Evolutionary conservation across 257 asterid species (phyloP).

Genomic region (Solanum gracilifrons): DNA sequence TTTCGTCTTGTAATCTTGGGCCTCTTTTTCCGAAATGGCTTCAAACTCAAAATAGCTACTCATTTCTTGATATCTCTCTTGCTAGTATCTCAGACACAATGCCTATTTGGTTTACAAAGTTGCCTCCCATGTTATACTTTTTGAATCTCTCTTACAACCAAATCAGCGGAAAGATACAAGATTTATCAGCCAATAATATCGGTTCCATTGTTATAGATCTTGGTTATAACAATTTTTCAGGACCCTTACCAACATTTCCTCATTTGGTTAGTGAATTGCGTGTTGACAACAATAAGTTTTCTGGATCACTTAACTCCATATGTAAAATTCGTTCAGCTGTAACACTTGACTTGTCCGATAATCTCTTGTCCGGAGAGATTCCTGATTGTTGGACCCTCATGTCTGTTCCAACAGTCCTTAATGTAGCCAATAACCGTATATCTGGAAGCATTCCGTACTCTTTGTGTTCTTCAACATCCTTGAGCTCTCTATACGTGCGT

Average conservation of each 20-base stretch:
- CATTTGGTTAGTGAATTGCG: background rate
- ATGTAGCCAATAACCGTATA: background rate
- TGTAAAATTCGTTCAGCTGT: background rate
- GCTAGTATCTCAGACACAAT: constrained; percentile 11
- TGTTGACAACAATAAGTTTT: constrained; percentile 16
- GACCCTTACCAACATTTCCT: constrained; percentile 16
- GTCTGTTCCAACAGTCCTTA: background rate
- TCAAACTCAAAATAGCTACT: constrained; percentile 7
- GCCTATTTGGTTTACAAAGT: constrained; percentile 28
- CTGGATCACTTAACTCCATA: constrained; percentile 16
- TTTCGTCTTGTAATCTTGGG: constrained; percentile 18
- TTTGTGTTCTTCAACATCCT: background rate
- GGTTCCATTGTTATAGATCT: background rate
- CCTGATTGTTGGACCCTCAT: background rate
- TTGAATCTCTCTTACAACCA: constrained; percentile 29
- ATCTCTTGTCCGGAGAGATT: constrained; percentile 1
- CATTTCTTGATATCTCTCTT: constrained; percentile 17
- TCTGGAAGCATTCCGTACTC: background rate
- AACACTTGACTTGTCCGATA: background rate
- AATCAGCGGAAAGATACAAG: constrained; percentile 15
- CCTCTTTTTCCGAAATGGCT: constrained; percentile 29
- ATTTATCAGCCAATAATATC: background rate
- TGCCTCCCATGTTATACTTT: background rate
- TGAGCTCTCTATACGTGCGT: constrained; percentile 4
- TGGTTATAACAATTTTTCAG: constrained; percentile 17